Evolutionary conservation across 169 alveolate genomes (phyloP), one percentile per base, ranked within the genome.

Genomic region (Cyclospora cayetanensis): DNA sequence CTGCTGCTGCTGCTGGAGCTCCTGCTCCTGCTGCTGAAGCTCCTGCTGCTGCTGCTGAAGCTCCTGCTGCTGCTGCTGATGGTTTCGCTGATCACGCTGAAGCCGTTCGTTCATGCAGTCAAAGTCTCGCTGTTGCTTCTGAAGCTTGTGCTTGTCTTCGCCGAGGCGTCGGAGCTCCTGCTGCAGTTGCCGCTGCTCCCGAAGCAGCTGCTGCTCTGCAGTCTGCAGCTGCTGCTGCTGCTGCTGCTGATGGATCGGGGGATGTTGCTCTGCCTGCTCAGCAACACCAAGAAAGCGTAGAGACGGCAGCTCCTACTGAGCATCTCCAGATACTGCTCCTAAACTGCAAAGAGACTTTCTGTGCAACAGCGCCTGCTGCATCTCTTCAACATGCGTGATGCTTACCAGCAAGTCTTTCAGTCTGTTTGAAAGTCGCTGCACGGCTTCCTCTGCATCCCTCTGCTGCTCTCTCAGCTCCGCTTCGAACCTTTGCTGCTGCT

Each of bases 11-110:
- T 74, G 52, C n/a, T 74, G 85, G 37, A 74, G 85, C 65, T 74
- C 42, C 20, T 9, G 85, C 65, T 39, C 41, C 63, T 74, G 85
- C 11, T 20, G 85, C 63, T 74, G 85, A 35, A 74, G 27, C 25
- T 74, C 85, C 65, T 39, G 85, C 85, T 74, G 85, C 85, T 74
- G 85, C 65, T 18, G 85, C 41, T 74, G 85, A 12, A 74, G 85
- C 42, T 22, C 63, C 22, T 74, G 85, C 85, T 74, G 85, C 85
- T 74, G 85, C 63, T 37, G 42, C 65, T 27, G 85, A 55, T 41
- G 15, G 3, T 35, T 37, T 35, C 42, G 85, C 85, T 74, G 65
- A 35, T 74, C 41, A 12, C 42, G 35, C 85, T 39, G 85, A 35
- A 74, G 85, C 85, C 42, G 25, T 46, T 74, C 85, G 63, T 46